phyloP scores from a whole-genome alignment of 495 filamentous ascomycete species.

The Cercophora samala region DNA sequence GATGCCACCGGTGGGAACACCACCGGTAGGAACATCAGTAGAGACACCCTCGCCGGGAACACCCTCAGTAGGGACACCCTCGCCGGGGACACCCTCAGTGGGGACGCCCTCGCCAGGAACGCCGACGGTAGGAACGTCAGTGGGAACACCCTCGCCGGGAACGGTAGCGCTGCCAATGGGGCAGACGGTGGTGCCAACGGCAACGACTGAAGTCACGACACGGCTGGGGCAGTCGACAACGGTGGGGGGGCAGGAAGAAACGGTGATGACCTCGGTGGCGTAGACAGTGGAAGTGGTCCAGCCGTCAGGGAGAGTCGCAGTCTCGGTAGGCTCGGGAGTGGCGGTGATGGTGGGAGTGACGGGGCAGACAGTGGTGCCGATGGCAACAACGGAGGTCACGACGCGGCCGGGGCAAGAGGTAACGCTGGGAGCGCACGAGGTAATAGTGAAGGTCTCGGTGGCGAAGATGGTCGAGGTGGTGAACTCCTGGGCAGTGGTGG shows the following conservation, averaged over 20 bases:
- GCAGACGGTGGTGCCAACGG: constrained; percentile 59
- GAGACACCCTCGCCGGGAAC: neutral
- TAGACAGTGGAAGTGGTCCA: constrained; percentile 59
- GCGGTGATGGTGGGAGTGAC: constrained; percentile 10
- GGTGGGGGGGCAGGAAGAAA: constrained; percentile 55
- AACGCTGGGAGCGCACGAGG: constrained; percentile 54
- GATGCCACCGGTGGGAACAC: constrained; percentile 12
- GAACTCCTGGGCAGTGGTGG: neutral
- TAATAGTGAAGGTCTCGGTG: constrained; percentile 57
- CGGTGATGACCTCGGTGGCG: constrained; percentile 54
- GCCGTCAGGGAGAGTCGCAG: constrained; percentile 26
- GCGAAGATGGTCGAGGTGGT: constrained; percentile 60
- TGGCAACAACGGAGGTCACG: constrained; percentile 54
- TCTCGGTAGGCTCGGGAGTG: constrained; percentile 7
- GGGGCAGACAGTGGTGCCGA: constrained; percentile 58
- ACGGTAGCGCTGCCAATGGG: constrained; percentile 44
- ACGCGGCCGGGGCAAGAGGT: constrained; percentile 57
- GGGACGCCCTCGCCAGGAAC: constrained; percentile 7
- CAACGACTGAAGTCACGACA: constrained; percentile 53
- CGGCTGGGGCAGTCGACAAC: constrained; percentile 61
- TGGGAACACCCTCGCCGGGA: constrained; percentile 21
- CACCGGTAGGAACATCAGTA: constrained; percentile 36
- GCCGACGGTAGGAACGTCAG: constrained; percentile 34
- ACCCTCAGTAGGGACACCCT: constrained; percentile 18
- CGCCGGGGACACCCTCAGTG: constrained; percentile 28